phyloP scores from a whole-genome alignment of 768 basidiomycete species.

The Russula earlei region DNA sequence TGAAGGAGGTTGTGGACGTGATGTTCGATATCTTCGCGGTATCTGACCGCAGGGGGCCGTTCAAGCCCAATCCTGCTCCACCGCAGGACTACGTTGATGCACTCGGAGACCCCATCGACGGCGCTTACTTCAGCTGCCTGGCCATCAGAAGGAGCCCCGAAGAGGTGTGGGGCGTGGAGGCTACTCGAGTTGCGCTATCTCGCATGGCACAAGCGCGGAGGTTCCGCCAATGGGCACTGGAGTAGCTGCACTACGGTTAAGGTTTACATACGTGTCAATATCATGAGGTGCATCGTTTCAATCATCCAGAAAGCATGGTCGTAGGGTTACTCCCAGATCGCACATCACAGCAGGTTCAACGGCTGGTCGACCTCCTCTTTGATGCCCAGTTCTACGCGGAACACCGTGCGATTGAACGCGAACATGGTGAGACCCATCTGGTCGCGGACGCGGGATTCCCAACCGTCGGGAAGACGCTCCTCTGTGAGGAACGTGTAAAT shows the following conservation, averaged over 20 bases:
- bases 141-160: conserved; percentile 5
- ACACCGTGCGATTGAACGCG: conserved; percentile 38
- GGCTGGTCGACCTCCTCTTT: conserved; percentile 22
- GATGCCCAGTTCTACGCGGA: conserved; percentile 26
- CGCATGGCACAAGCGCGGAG: conserved; percentile 5
- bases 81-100: conserved; percentile 17
- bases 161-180: conserved; percentile 14
- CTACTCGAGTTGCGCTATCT: not conserved
- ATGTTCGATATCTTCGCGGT: conserved; percentile 32
- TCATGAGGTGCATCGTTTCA: not conserved
- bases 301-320: not conserved
- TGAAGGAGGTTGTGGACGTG: conserved; percentile 64
- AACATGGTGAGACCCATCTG: conserved; percentile 51
- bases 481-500: conserved; percentile 49
- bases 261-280: not conserved
- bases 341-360: conserved; percentile 2
- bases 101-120: conserved; percentile 23
- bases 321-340: not conserved
- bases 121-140: not conserved
- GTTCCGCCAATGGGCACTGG: conserved; percentile 10
- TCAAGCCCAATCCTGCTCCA: not conserved
- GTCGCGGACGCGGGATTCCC: conserved; percentile 53
- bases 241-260: not conserved
- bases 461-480: conserved; percentile 61
- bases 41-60: not conserved